Base-by-base conservation (phyloP, 2,329 filamentous ascomycete genomes). In the Metarhizium guizhouense region DNA sequence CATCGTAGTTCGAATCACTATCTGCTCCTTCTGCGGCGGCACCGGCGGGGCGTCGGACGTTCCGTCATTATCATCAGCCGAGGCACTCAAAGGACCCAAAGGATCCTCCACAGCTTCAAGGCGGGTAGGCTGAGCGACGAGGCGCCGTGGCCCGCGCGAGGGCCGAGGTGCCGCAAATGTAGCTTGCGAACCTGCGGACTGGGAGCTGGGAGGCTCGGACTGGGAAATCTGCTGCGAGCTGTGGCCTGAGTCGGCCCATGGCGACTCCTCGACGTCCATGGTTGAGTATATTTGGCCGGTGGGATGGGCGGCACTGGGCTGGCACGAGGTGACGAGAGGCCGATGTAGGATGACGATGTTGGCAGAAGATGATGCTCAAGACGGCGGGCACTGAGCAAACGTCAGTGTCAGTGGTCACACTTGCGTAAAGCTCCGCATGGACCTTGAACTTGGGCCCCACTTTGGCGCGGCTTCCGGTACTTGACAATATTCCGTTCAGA, bases 31-130 rank as follows among this genome's bases (percentile, higher is more conserved):
- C 67, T 80, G 78, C 38, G 85, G 85, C 48, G 84, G 85, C 57
- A 74, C 84, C n/a, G 87, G 87, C 56, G 87, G 87, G 58, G 82
- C 78, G 58, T 77, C 72, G 54, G 68, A 64, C 30, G 64, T 69
- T 38, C 66, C 64, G 55, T 64, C 68, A 61, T 68, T 72, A 47
- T 69, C 68, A 53, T 82, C 81, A 32, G 86, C 71, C 53, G 82
- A 64, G 54, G 85, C 86, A 57, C 89, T 89, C 53, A 95, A 76
- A 25, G 89, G 89, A 1, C 89, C 90, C 49, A 92, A 80, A 55
- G 87, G 86, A 67, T 91, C 87, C 47, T 86, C 82, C 62, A 90
- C 86, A 58, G 86, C 86, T 72, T 93, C 85, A 58, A 93, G 85
- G 54, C 84, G 86, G 50, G 88, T 91, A 34, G 87, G 83, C 68